These are phyloP conservation scores for Aegilops speltoides DNA, from an alignment of 176 grass and related monocot genomes.

Conservation along the genomic window DNA sequence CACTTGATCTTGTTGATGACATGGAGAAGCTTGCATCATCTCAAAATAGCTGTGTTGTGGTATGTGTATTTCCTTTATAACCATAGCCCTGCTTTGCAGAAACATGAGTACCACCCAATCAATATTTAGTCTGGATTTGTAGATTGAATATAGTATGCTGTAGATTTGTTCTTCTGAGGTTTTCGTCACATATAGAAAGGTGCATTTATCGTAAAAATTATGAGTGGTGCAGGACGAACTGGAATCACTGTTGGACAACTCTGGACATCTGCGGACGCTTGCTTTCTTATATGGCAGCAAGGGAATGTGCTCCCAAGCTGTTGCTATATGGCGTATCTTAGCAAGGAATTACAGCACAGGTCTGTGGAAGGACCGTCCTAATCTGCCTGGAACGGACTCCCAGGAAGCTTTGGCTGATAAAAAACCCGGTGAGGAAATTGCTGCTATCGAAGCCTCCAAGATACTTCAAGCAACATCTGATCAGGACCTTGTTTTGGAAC, in stretches of 20 bases:
- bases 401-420: conserved; percentile 31
- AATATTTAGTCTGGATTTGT: background rate
- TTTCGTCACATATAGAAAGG: conserved; percentile 31
- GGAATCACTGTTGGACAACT: conserved; percentile 86
- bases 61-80: conserved; percentile 40
- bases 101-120: conserved; percentile 5
- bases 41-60: conserved; percentile 86
- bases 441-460: conserved; percentile 82
- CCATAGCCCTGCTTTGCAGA: conserved; percentile 11
- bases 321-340: conserved; percentile 80
- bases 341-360: conserved; percentile 76
- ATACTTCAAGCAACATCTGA: conserved; percentile 83
- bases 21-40: conserved; percentile 98
- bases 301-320: conserved; percentile 83
- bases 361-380: conserved; percentile 61
- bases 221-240: conserved; percentile 78
- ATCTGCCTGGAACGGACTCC: conserved; percentile 38
- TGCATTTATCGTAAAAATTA: conserved; percentile 18
- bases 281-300: conserved; percentile 96
- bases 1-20: conserved; percentile 88
- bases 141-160: background rate
- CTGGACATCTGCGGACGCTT: conserved; percentile 84
- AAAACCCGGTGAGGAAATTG: conserved; percentile 55
- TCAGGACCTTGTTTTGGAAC: conserved; percentile 84
- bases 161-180: conserved; percentile 13